Conservation (phyloP, 2,329 filamentous ascomycete genomes). For the Diaporthe ampelina region DNA sequence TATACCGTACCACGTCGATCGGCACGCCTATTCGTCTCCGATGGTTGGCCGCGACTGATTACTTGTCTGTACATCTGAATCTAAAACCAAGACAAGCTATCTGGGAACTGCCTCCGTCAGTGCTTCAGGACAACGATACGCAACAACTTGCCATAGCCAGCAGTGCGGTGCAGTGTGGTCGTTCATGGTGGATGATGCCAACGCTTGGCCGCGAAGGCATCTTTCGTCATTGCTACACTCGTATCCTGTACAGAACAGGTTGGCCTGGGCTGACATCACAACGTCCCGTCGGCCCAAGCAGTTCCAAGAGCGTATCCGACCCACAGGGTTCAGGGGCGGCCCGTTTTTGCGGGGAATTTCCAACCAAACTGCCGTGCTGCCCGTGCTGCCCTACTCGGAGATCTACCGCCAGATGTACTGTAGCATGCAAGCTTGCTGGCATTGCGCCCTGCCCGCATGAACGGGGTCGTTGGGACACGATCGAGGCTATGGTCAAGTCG, state of each 20-base stretch:
- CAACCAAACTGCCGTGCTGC: neutral
- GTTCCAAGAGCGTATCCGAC: neutral
- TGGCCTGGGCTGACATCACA: conserved; percentile 25
- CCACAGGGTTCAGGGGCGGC: conserved; percentile 25
- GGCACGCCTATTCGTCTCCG: too few relatives aligned
- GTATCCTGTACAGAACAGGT: neutral
- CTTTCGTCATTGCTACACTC: neutral
- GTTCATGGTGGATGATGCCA: neutral
- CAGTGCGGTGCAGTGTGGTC: too few relatives aligned
- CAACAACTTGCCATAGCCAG: neutral
- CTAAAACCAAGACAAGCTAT: too few relatives aligned
- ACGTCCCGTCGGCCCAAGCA: neutral
- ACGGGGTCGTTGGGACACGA: neutral
- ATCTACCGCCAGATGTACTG: neutral
- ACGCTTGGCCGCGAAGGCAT: neutral
- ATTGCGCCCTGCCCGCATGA: neutral
- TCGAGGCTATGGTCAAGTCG: neutral
- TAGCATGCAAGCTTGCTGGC: neutral
- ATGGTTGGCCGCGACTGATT: neutral
- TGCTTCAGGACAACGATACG: neutral
- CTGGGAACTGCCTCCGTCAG: too few relatives aligned
- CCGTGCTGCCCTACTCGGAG: conserved; percentile 9
- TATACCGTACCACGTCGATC: neutral
- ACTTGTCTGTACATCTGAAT: neutral
- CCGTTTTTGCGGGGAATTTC: conserved; percentile 5